Base-by-base conservation (phyloP, 495 filamentous ascomycete genomes). In the Podospora appendiculata region DNA sequence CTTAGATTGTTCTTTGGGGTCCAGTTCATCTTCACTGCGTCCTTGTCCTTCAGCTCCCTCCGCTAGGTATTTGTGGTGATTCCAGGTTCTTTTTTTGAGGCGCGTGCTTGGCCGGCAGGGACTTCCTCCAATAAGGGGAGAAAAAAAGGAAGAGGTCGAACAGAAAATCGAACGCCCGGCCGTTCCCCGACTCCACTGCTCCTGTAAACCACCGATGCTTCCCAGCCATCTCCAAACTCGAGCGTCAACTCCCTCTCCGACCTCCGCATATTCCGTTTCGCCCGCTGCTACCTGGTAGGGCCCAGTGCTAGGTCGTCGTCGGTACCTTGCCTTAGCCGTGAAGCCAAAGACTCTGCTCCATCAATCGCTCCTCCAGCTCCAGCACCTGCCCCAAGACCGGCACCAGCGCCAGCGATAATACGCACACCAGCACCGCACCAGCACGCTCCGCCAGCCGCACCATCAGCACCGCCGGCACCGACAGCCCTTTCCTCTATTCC, bases 161-260 rank as follows among this genome's bases (percentile, higher is more conserved):
- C 58, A 58, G 56, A 58, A 67, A 57, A 58, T 47, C 52, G 55
- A 62, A 58, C 60, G 50, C 50, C 57, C 58, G 58, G 45, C 55
- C 57, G 56, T 50, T 58, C 51, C 55, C 45, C 52, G 49, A 54
- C 51, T 59, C 63, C 60, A 60, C 61, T 55, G 25, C 2, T 25
- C 25, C 25, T 25, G 25, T 25, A 25, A 48, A 53, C 50, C 39
- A 48, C 63, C 55, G 61, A 70, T 70, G 67, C 63, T 60, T 57
- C 58, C 68, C 65, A 69, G 63, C 67, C 65, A 67, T 70, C 63
- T 57, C 53, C 47, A 54, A 51, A 49, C 55, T 55, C 63, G 64
- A 59, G 56, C 61, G 32, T 55, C 64, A 58, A 66, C 58, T 61
- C 55, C 60, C 57, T 64, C 54, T 44, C 48, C 50, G 48, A 39